Conservation (phyloP, 371 early-diverging fungal genomes). For the Mucor velutinosus region DNA sequence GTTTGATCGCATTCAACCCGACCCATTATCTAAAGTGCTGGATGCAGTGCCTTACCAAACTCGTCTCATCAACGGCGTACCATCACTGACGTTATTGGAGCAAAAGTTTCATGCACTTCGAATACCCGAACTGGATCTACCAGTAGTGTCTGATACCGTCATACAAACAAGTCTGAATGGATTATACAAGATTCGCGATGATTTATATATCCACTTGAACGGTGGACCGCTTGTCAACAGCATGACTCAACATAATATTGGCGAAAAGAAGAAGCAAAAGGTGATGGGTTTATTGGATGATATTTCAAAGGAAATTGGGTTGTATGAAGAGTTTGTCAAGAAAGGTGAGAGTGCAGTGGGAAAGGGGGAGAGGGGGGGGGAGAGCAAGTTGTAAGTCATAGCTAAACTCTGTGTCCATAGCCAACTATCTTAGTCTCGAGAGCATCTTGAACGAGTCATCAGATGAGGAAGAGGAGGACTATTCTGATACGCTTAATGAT, state of each 20-base stretch:
- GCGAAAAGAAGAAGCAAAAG: conserved; percentile 47
- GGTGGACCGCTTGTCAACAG: conserved; percentile 51
- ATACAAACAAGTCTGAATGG: conserved; percentile 66
- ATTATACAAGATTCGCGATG: conserved; percentile 61
- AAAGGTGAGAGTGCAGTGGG: conserved; percentile 52
- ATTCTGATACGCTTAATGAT: conserved; percentile 27
- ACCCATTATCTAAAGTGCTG: conserved; percentile 41
- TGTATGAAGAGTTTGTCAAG: conserved; percentile 79
- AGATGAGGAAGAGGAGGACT: conserved; percentile 39
- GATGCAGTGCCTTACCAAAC: conserved; percentile 49
- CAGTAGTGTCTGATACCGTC: conserved; percentile 60
- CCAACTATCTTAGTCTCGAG: conserved; percentile 53
- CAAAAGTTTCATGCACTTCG: conserved; percentile 60
- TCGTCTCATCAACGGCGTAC: conserved; percentile 59
- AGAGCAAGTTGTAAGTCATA: not conserved
- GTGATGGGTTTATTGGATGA: conserved; percentile 61
- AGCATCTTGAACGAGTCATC: conserved; percentile 58
- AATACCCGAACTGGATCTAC: conserved; percentile 70
- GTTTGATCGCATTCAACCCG: conserved; percentile 32
- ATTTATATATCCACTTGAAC: conserved; percentile 61
- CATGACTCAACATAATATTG: conserved; percentile 31
- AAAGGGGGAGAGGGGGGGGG: not conserved
- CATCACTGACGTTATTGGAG: conserved; percentile 58
- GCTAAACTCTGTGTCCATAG: conserved; percentile 16
- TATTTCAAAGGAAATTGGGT: conserved; percentile 64